A percentile compares a stretch with the other conserved stretches of the same genome.
These are phyloP conservation scores for Colletotrichum sojae DNA, from an alignment of 2,329 filamentous ascomycete genomes.

Conservation along the genomic window DNA sequence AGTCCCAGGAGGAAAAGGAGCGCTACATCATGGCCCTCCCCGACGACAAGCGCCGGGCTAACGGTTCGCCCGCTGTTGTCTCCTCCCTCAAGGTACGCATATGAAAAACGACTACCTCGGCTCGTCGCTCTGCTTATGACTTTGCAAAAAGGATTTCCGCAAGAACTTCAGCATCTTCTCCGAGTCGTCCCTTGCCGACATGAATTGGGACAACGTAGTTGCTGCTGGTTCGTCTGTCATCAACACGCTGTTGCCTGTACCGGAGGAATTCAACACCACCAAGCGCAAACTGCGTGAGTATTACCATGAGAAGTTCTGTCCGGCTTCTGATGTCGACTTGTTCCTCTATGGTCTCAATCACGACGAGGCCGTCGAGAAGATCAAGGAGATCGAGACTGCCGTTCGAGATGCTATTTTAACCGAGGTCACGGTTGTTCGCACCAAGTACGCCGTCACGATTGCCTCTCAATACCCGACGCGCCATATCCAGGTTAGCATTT, in stretches of 20 bases:
- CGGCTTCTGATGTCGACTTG: slow-evolving; percentile 88
- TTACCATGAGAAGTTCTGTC: slow-evolving; percentile 85
- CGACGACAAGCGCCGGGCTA: slow-evolving; percentile 70
- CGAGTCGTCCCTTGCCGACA: slow-evolving; percentile 80
- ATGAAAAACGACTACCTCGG: no score
- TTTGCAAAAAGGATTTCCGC: slow-evolving; percentile 70
- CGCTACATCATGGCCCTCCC: slow-evolving; percentile 80
- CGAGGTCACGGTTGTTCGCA: slow-evolving; percentile 88
- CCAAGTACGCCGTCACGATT: slow-evolving; percentile 90
- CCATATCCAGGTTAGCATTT: slow-evolving; percentile 73
- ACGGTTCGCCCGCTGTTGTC: slow-evolving; percentile 78
- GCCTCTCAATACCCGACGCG: slow-evolving; percentile 86
- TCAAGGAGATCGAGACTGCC: slow-evolving; percentile 83
- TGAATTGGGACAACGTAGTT: slow-evolving; percentile 88
- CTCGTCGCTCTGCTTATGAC: no score
- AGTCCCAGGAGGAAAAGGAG: slow-evolving; percentile 72
- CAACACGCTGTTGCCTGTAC: slow-evolving; percentile 82
- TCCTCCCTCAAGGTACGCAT: slow-evolving; percentile 62
- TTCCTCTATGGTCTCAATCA: slow-evolving; percentile 87
- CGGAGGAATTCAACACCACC: slow-evolving; percentile 70
- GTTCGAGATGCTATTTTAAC: slow-evolving; percentile 83
- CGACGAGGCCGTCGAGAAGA: slow-evolving; percentile 84
- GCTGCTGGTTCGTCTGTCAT: slow-evolving; percentile 86
- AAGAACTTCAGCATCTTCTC: slow-evolving; percentile 87
- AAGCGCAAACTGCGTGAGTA: slow-evolving; percentile 78